Evolutionary conservation across 306 rosid genomes (phyloP).

Genomic region (Ochetophila trinervis): DNA sequence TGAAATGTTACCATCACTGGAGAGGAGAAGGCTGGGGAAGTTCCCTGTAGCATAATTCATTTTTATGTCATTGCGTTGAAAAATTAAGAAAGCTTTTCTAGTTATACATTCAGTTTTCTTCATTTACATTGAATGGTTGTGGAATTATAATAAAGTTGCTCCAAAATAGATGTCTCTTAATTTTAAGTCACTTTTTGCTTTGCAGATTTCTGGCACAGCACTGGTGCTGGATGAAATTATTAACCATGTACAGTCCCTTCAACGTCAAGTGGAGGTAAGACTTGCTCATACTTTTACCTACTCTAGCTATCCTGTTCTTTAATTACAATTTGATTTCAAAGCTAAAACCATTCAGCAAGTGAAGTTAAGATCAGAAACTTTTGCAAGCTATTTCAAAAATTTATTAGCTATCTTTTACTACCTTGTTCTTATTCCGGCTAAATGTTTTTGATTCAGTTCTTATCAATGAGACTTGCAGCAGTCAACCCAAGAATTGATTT

Average conservation of each 20-base stretch:
- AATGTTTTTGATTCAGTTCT: conserved; percentile 54
- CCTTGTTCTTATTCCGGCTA: conserved; percentile 26
- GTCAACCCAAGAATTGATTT: conserved; percentile 83
- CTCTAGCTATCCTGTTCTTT: neutral
- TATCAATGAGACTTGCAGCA: conserved; percentile 93
- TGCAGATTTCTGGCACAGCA: conserved; percentile 92
- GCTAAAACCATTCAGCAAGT: neutral
- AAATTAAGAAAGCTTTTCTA: neutral
- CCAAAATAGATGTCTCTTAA: neutral
- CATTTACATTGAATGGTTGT: neutral
- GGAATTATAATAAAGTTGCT: neutral
- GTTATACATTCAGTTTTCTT: neutral
- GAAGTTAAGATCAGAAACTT: conserved; percentile 5
- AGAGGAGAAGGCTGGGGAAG: neutral
- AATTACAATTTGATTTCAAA: neutral
- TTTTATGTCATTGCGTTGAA: conserved; percentile 1
- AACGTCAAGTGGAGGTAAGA: conserved; percentile 95
- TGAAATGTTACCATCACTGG: neutral
- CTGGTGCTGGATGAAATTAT: conserved; percentile 92
- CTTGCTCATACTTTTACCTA: conserved; percentile 18
- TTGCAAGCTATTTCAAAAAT: conserved; percentile 13
- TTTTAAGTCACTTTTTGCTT: conserved; percentile 23
- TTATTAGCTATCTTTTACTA: conserved; percentile 15
- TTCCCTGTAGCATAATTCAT: neutral
- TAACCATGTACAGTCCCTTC: conserved; percentile 91